Evolutionary conservation across 192 early-diverging fungal genomes (phyloP).

Genomic region (Phycomyces nitens): DNA sequence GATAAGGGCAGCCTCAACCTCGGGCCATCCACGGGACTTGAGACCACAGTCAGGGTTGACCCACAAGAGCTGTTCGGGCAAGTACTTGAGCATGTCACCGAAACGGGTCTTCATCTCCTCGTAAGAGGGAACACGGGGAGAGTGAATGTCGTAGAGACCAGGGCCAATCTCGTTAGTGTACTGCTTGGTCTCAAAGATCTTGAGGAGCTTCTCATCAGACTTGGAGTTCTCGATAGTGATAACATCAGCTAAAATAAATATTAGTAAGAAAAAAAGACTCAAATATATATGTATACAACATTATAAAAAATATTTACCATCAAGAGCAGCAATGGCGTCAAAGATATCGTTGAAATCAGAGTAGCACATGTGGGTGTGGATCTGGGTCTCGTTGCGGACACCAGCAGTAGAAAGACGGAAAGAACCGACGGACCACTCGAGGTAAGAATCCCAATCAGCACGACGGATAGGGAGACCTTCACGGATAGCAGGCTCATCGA

Average conservation of each 20-base stretch:
- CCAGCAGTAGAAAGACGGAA: conserved; percentile 89
- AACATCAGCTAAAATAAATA: conserved; percentile 61
- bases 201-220: conserved; percentile 92
- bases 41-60: conserved; percentile 98
- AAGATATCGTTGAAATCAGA: conserved; percentile 99
- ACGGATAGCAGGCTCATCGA: conserved; percentile 98
- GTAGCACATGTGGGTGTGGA: conserved; percentile 99
- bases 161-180: conserved; percentile 94
- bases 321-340: conserved; percentile 84
- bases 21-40: conserved; percentile 93
- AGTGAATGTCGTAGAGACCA: conserved; percentile 98
- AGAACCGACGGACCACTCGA: conserved; percentile 91
- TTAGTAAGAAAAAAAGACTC: conserved; percentile 13
- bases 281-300: background rate
- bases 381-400: conserved; percentile 85
- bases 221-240: conserved; percentile 98
- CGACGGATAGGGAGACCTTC: conserved; percentile 94
- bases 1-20: conserved; percentile 79
- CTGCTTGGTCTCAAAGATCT: conserved; percentile 76
- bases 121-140: conserved; percentile 87
- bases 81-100: conserved; percentile 79
- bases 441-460: conserved; percentile 83
- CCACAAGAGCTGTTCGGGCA: conserved; percentile 81
- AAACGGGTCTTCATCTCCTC: conserved; percentile 88
- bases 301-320: conserved; percentile 46